A percentile compares a stretch with the other conserved stretches of the same genome.
These are phyloP conservation scores for Lentinula novae-zelandiae DNA, from an alignment of 1,284 basidiomycete species.

Conservation along the genomic window DNA sequence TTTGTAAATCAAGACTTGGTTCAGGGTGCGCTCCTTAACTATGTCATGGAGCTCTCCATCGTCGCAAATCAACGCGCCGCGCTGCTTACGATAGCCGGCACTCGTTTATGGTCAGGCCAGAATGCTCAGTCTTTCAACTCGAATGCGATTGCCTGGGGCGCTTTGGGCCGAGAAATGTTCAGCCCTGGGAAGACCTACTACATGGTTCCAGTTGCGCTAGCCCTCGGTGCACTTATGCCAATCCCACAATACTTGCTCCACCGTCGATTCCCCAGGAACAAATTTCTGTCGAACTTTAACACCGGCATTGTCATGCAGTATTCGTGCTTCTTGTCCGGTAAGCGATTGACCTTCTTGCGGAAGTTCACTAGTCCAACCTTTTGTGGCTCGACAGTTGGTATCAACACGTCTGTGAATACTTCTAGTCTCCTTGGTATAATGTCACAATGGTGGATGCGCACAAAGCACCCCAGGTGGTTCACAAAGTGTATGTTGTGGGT, in stretches of 20 bases:
- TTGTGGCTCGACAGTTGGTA: slow-evolving; percentile 11
- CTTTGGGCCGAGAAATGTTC: slow-evolving; percentile 18
- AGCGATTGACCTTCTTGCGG: background rate
- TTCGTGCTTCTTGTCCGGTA: slow-evolving; percentile 5
- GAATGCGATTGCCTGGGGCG: slow-evolving; percentile 19
- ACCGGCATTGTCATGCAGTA: slow-evolving; percentile 17
- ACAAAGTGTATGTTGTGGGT: slow-evolving; percentile 13
- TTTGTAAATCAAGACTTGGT: background rate
- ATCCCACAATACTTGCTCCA: slow-evolving; percentile 17
- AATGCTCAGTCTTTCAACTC: slow-evolving; percentile 19
- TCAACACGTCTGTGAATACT: slow-evolving; percentile 17
- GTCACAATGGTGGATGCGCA: slow-evolving; percentile 18
- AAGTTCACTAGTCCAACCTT: background rate
- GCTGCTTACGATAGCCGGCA: slow-evolving; percentile 14
- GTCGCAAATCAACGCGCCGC: slow-evolving; percentile 5
- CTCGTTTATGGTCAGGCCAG: slow-evolving; percentile 19
- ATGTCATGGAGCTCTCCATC: slow-evolving; percentile 7
- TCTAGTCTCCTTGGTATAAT: slow-evolving; percentile 15
- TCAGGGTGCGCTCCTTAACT: slow-evolving; percentile 13
- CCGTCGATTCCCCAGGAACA: slow-evolving; percentile 15
- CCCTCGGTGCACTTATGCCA: slow-evolving; percentile 15
- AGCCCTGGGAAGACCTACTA: slow-evolving; percentile 13
- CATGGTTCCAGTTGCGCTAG: slow-evolving; percentile 17
- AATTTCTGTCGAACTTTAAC: slow-evolving; percentile 11
- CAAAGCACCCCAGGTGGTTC: slow-evolving; percentile 17